Evolutionary conservation across 345 rosid species (phyloP).

Genomic region (Heritiera fomes): DNA sequence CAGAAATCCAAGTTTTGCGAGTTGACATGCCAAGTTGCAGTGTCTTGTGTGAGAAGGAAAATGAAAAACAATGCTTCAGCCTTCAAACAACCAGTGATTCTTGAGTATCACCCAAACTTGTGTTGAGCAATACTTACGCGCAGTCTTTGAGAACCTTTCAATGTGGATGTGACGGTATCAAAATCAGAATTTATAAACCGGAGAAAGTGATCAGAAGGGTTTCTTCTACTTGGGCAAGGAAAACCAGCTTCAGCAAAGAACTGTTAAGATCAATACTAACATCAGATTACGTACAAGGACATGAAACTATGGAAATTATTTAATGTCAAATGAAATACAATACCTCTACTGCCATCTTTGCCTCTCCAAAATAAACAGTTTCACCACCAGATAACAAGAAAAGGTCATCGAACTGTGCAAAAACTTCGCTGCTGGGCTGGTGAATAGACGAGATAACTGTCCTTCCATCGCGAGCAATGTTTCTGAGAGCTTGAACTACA

Average conservation of each 20-base stretch:
- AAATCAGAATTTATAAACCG: conserved; percentile 76
- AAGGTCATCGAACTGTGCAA: conserved; percentile 72
- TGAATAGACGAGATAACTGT: conserved; percentile 68
- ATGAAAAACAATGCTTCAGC: background rate
- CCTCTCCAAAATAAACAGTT: conserved; percentile 68
- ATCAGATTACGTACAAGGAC: background rate
- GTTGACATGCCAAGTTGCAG: no score
- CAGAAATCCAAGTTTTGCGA: no score
- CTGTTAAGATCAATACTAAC: conserved; percentile 31
- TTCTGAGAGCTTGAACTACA: conserved; percentile 58
- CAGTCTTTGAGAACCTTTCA: conserved; percentile 64
- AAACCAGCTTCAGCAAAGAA: conserved; percentile 81
- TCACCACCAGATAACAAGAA: conserved; percentile 71
- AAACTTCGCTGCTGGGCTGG: conserved; percentile 81
- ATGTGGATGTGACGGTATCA: conserved; percentile 57
- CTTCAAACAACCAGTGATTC: no score
- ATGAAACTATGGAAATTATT: background rate
- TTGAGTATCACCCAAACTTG: background rate
- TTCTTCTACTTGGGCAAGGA: conserved; percentile 69
- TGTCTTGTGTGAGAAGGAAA: no score
- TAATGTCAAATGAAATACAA: background rate
- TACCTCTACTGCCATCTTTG: conserved; percentile 61
- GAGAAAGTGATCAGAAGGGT: conserved; percentile 80
- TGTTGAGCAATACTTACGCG: conserved; percentile 39
- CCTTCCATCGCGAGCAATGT: conserved; percentile 63